A percentile compares a stretch with the other conserved stretches of the same genome.
These are phyloP conservation scores for Teratosphaeria nubilosa DNA, from an alignment of 2,329 filamentous ascomycete species.

Conservation along the genomic window DNA sequence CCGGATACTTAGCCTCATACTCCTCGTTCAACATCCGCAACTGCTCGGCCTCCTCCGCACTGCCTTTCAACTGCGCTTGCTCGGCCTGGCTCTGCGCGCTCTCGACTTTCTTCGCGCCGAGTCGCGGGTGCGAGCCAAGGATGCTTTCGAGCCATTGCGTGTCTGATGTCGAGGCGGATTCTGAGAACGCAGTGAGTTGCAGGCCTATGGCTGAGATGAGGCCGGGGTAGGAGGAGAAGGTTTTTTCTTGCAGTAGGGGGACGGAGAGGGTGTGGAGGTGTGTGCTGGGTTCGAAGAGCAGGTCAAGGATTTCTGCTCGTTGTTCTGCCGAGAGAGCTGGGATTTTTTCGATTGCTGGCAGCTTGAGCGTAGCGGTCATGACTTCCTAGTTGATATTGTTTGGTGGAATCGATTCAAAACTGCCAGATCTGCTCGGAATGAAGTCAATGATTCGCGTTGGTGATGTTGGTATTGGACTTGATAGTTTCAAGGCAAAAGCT, in stretches of 20 bases:
- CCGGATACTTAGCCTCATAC: slow-evolving; percentile 74
- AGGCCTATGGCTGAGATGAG: slow-evolving; percentile 58
- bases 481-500: not conserved
- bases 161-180: slow-evolving; percentile 41
- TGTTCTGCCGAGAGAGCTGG: slow-evolving; percentile 44
- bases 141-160: slow-evolving; percentile 57
- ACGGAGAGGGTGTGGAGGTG: slow-evolving; percentile 63
- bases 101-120: slow-evolving; percentile 73
- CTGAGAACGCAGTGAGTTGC: slow-evolving; percentile 51
- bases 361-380: not conserved
- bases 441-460: not conserved
- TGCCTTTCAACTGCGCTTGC: slow-evolving; percentile 60
- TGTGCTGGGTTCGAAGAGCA: slow-evolving; percentile 73
- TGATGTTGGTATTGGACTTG: not conserved
- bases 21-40: slow-evolving; percentile 58
- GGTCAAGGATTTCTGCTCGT: slow-evolving; percentile 55
- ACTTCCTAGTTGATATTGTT: not conserved
- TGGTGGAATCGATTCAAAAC: too few relatives aligned
- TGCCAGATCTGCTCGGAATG: not conserved
- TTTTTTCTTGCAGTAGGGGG: slow-evolving; percentile 51
- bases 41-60: slow-evolving; percentile 43
- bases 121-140: slow-evolving; percentile 69
- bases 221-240: slow-evolving; percentile 57
- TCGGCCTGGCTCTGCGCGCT: slow-evolving; percentile 72
- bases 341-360: not conserved